Evolutionary conservation across 2,329 filamentous ascomycete genomes (phyloP).

Genomic region (Nemania diffusa): DNA sequence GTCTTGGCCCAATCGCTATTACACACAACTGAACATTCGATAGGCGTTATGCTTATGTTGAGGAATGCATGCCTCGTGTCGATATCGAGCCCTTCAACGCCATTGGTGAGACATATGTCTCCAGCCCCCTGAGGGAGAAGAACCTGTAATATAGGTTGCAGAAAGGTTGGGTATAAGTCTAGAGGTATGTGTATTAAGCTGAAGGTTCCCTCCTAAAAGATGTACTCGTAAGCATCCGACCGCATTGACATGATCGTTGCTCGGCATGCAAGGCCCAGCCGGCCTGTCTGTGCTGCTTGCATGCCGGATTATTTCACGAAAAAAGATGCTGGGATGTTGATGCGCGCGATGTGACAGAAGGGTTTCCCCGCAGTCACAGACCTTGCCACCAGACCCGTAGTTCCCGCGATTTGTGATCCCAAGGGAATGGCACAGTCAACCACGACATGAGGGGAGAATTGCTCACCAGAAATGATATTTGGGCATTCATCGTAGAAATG

Average conservation of each 20-base stretch:
- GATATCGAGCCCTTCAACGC: conserved; percentile 59
- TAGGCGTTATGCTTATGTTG: conserved; percentile 90
- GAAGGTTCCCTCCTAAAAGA: conserved; percentile 80
- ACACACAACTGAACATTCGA: conserved; percentile 94
- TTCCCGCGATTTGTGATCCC: background rate
- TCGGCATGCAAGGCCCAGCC: conserved; percentile 9
- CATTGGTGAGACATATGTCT: conserved; percentile 50
- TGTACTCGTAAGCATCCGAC: conserved; percentile 28
- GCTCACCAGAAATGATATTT: conserved; percentile 52
- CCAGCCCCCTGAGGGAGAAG: conserved; percentile 71
- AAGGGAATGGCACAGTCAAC: background rate
- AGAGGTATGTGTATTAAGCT: conserved; percentile 92
- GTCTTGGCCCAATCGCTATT: conserved; percentile 77
- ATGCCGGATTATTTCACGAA: conserved; percentile 12
- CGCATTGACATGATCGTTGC: conserved; percentile 1
- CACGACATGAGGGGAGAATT: background rate
- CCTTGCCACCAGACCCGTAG: background rate
- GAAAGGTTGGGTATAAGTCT: conserved; percentile 77
- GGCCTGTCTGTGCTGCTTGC: conserved; percentile 17
- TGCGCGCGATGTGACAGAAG: conserved; percentile 18
- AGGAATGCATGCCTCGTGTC: conserved; percentile 80
- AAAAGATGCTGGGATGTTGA: conserved; percentile 1
- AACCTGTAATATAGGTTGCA: conserved; percentile 88
- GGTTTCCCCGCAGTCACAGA: conserved; percentile 6
- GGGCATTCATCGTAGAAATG: conserved; percentile 49